Base-by-base conservation (phyloP, 2,329 filamentous ascomycete species). In the Talaromyces sp. region DNA sequence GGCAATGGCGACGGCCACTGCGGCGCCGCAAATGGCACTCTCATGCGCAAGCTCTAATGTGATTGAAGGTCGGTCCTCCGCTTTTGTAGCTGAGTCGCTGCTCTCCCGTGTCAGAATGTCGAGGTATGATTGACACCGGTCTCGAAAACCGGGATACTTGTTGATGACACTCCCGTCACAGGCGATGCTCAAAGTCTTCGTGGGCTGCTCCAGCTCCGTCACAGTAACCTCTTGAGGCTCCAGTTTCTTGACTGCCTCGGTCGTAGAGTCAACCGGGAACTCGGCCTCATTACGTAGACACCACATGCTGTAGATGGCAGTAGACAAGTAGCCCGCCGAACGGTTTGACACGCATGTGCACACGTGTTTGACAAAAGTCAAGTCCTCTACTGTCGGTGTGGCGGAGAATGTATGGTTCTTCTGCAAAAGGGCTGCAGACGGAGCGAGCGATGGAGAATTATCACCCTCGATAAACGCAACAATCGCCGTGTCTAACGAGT, bases 231-330 rank as follows among this genome's bases (percentile, higher is more conserved):
- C 74, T n/a, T 75, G 70, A 0, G 69, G 63, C 73, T 73, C 61
- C 65, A 58, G 13, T 66, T 64, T 38, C 58, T 67, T 63, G 63
- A 67, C 8, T 69, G 67, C 43, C 38, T 67, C 65, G 27, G 51
- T 64, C 3, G 49, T 0, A 7, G 69, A 64, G 22, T 65, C 43
- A 8, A 68, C 59, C 10, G 75, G 70, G 61, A 72, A 80, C 69
- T 87, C 85, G 8, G 78, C 77, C 17, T 81, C 78, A 45, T 82
- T 84, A 64, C 84, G 81, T 15, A 89, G 75, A 13, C 77, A 78
- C 84, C 86, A 89, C 43, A 89, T 79, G 34, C 86, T 85, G 72
- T 89, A 86, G 31, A 89, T 84, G 2, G 85, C 85, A 1, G 85
- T 84, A 1, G 87, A 85, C n/a, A 89, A 80, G 69, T 87, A 88